Evolutionary conservation across 108 stramenopile genomes (phyloP).

Genomic region (Parmales sp.): DNA sequence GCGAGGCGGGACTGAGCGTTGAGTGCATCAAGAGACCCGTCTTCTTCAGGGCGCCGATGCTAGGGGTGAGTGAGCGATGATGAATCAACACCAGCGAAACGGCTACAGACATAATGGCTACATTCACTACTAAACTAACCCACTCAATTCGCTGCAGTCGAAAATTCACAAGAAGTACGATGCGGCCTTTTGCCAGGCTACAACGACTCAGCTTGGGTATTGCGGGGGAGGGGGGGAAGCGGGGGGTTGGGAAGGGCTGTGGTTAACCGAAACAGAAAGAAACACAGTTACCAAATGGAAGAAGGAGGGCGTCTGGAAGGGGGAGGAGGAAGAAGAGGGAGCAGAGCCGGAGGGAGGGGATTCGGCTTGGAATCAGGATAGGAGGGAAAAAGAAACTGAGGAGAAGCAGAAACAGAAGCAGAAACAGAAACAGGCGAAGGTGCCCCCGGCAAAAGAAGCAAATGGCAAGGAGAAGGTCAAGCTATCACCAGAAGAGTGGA

Average conservation of each 20-base stretch:
- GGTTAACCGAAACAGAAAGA: constrained; percentile 48
- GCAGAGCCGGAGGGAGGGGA: neutral
- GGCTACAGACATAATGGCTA: neutral
- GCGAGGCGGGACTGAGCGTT: constrained; percentile 34
- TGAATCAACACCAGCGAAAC: neutral
- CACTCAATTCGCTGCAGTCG: neutral
- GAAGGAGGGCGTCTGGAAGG: constrained; percentile 45
- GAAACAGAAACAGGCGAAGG: too few species aligned
- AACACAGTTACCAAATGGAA: constrained; percentile 36
- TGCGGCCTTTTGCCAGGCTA: neutral
- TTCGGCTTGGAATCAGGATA: too few species aligned
- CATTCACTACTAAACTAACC: neutral
- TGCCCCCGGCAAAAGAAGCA: too few species aligned
- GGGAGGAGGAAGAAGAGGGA: neutral
- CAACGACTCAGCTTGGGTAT: neutral
- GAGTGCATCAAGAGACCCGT: constrained; percentile 52
- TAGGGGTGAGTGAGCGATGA: constrained; percentile 6
- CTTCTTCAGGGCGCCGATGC: constrained; percentile 75
- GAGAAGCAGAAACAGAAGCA: neutral
- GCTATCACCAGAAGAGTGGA: too few species aligned
- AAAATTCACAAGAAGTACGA: constrained; percentile 3
- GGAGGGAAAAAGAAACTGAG: neutral
- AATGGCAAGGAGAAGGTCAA: too few species aligned
- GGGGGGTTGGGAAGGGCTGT: constrained; percentile 58
- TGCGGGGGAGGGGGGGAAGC: neutral